Base-by-base conservation (phyloP, 768 basidiomycete genomes). In the Termitomyces sp. region DNA sequence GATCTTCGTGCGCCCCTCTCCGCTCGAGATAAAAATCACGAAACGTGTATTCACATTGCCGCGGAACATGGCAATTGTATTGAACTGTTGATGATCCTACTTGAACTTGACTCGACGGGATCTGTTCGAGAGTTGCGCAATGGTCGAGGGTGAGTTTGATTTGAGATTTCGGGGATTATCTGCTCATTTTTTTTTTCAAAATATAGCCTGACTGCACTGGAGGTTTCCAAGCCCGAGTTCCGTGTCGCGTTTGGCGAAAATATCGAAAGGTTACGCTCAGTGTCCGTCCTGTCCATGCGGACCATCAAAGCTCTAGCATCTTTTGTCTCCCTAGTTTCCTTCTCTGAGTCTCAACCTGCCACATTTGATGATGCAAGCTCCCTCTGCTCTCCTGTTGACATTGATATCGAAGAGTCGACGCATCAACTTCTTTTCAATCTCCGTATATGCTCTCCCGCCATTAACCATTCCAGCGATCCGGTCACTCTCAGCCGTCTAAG, bases 11-110 rank as follows among this genome's bases (percentile, higher is more conserved):
- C 86, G 6, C 88, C 89, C 0, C 67, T 91, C 41, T 76, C 81
- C 28, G 86, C 89, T 19, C 72, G 76, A 45, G 87, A 91, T 68
- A 79, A 72, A 59, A 70, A 85, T 52, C 82, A 83, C 61, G 88
- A 91, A 65, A 91, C 89, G 3, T 89, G 88, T 73, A 76, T 91
- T 48, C 89, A 91, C 73, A 73, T 89, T 58, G 89, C 88, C 46
- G 89, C 89, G 12, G 88, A 89, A 63, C 81, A 82, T 61, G 89
- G 89, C 45, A 73, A 79, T 54, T 88, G 79, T 68, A 70, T 84
- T 19, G 83, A 86, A 52, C 68, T 90, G 19, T 69, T 91, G 41
- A 73, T 76, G 52, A 78, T 85, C 41, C 73, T 91, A 56, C 74
- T 91, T 45, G 80, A 86, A 44, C 85, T 81, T 60, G 89, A 91